Evolutionary conservation across 179 eudicot species (phyloP).

Genomic region (Beta lomatogona): DNA sequence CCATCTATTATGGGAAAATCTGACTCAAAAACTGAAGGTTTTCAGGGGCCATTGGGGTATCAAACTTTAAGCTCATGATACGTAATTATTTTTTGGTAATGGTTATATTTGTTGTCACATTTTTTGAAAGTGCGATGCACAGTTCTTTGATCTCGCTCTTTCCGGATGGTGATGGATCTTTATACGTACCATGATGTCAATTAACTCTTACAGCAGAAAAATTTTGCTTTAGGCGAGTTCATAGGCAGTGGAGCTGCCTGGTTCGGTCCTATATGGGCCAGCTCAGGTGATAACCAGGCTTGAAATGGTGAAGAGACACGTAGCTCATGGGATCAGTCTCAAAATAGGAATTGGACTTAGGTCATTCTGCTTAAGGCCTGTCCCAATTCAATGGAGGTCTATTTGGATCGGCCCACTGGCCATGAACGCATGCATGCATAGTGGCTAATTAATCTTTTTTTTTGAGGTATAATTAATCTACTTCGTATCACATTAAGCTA

Average conservation of each 20-base stretch:
- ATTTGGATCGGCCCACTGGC: too few species aligned
- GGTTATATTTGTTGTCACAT: background rate
- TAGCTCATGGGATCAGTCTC: too few species aligned
- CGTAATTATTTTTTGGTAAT: background rate
- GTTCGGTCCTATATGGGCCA: background rate
- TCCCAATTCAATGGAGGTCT: too few species aligned
- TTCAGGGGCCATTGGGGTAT: conserved; percentile 64
- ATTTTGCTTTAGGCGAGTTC: background rate
- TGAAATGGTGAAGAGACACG: too few species aligned
- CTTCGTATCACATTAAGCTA: too few species aligned
- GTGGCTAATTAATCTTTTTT: too few species aligned
- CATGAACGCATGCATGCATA: too few species aligned
- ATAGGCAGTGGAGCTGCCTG: background rate
- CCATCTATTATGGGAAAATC: conserved; percentile 60
- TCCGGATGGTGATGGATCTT: background rate
- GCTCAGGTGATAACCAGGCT: background rate
- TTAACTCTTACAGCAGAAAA: background rate
- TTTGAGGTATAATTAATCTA: too few species aligned
- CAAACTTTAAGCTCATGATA: conserved; percentile 69
- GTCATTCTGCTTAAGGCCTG: too few species aligned
- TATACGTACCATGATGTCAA: background rate
- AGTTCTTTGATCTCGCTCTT: background rate
- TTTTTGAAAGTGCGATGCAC: background rate
- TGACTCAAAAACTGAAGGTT: conserved; percentile 40
- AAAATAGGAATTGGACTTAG: too few species aligned